Evolutionary conservation across 179 eudicot genomes (phyloP).

Genomic region (Patellifolia procumbens): DNA sequence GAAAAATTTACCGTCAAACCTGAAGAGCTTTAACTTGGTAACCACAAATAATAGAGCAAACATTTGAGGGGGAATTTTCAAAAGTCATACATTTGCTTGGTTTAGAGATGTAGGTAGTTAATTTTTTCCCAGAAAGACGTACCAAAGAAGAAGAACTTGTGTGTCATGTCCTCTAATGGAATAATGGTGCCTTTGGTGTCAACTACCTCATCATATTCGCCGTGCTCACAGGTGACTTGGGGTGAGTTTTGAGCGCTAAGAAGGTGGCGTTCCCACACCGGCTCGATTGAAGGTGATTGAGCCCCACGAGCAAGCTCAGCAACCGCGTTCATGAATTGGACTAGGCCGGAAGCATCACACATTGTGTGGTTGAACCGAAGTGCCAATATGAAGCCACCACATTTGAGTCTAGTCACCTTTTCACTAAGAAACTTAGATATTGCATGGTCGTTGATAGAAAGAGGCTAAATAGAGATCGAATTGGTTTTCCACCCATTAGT

Average conservation of each 20-base stretch:
- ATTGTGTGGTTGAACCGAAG: constrained; percentile 41
- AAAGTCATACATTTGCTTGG: too few species aligned
- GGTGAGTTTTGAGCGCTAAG: constrained; percentile 38
- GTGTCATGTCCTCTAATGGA: constrained; percentile 41
- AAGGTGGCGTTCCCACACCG: constrained; percentile 43
- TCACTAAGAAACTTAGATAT: not conserved
- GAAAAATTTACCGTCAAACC: too few species aligned
- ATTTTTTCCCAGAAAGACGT: not conserved
- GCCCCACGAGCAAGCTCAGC: constrained; percentile 48
- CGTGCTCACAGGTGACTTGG: constrained; percentile 28
- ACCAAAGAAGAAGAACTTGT: constrained; percentile 50
- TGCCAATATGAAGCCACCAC: constrained; percentile 47
- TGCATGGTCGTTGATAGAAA: not conserved
- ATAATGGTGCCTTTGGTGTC: constrained; percentile 31
- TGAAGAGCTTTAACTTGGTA: too few species aligned
- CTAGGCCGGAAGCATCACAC: constrained; percentile 41
- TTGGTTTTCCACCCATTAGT: too few species aligned
- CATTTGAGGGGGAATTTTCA: too few species aligned
- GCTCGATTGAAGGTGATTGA: constrained; percentile 17
- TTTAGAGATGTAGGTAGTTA: too few species aligned
- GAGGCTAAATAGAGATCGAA: too few species aligned
- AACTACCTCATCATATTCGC: constrained; percentile 30
- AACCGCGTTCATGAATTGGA: constrained; percentile 44
- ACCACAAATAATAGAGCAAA: too few species aligned
- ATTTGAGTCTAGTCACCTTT: constrained; percentile 39